A percentile compares a stretch with the other conserved stretches of the same genome.
These are phyloP conservation scores for Hypoxylon sp. DNA, from an alignment of 2,329 filamentous ascomycete genomes.

Conservation along the genomic window DNA sequence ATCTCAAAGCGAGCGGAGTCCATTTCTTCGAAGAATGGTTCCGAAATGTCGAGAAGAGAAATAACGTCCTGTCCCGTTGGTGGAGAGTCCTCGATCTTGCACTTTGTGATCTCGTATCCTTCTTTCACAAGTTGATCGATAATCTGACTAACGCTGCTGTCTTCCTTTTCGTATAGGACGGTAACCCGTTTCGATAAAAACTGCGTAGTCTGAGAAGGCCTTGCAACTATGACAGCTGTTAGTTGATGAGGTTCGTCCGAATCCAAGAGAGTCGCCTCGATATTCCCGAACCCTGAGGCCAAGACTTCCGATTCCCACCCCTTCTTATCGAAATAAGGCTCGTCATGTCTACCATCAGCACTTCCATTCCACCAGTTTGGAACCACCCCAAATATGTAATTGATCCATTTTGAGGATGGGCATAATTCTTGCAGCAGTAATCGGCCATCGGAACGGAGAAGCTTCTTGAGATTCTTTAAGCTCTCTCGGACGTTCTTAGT, in stretches of 20 bases:
- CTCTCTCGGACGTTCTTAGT: conserved; percentile 35
- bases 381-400: conserved; percentile 49
- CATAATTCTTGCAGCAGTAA: conserved; percentile 48
- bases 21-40: conserved; percentile 45
- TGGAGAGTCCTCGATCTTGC: conserved; percentile 34
- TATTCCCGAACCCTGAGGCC: conserved; percentile 43
- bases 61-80: conserved; percentile 44
- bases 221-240: conserved; percentile 36
- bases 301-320: conserved; percentile 47
- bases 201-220: conserved; percentile 6
- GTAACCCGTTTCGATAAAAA: conserved; percentile 21
- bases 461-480: conserved; percentile 38
- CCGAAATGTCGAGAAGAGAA: conserved; percentile 42
- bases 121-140: conserved; percentile 23
- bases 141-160: conserved; percentile 5
- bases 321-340: conserved; percentile 45
- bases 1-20: conserved; percentile 27
- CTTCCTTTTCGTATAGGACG: conserved; percentile 13
- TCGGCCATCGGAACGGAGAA: conserved; percentile 48
- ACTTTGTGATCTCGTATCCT: conserved; percentile 36
- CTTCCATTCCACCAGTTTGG: conserved; percentile 53
- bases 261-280: conserved; percentile 34
- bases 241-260: conserved; percentile 27
- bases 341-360: conserved; percentile 43
- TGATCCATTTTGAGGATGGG: conserved; percentile 43